These are phyloP conservation scores for Saccharomycopsis amapae DNA, from an alignment of 805 yeast genomes.

Conservation along the genomic window DNA sequence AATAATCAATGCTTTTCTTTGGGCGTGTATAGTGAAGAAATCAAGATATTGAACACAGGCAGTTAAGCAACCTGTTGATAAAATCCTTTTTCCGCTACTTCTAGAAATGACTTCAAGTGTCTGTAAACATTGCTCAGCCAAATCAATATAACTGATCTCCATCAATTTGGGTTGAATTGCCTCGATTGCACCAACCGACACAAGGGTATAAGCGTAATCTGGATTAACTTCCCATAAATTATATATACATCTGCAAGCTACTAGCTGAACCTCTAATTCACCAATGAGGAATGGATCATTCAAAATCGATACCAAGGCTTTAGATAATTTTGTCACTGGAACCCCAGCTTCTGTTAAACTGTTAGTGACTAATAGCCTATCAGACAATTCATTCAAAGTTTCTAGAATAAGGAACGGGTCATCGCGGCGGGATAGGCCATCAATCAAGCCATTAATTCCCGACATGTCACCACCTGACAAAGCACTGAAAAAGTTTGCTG, in stretches of 20 bases:
- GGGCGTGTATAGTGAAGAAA: conserved; percentile 84
- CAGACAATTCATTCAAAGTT: conserved; percentile 57
- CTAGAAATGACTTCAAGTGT: conserved; percentile 62
- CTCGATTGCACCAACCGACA: conserved; percentile 58
- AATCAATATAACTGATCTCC: conserved; percentile 78
- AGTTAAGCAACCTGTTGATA: conserved; percentile 53
- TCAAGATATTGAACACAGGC: conserved; percentile 72
- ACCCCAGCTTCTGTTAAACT: conserved; percentile 55
- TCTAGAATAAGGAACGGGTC: conserved; percentile 60
- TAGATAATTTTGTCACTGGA: conserved; percentile 51
- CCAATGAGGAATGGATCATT: conserved; percentile 49
- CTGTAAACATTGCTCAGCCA: conserved; percentile 86
- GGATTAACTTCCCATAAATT: conserved; percentile 71
- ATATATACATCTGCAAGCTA: conserved; percentile 77
- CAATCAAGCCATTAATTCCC: conserved; percentile 16
- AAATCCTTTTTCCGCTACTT: conserved; percentile 42
- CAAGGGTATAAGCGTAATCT: conserved; percentile 54
- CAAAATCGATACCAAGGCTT: conserved; percentile 50
- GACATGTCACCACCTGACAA: conserved; percentile 21
- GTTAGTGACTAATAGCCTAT: conserved; percentile 61
- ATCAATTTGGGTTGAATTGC: conserved; percentile 56
- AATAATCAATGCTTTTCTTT: conserved; percentile 67
- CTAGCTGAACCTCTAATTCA: conserved; percentile 72
- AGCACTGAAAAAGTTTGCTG: conserved; percentile 30
- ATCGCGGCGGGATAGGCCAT: conserved; percentile 28